Evolutionary conservation across 257 asterid species (phyloP).

Genomic region (Oldenlandia corymbosa): DNA sequence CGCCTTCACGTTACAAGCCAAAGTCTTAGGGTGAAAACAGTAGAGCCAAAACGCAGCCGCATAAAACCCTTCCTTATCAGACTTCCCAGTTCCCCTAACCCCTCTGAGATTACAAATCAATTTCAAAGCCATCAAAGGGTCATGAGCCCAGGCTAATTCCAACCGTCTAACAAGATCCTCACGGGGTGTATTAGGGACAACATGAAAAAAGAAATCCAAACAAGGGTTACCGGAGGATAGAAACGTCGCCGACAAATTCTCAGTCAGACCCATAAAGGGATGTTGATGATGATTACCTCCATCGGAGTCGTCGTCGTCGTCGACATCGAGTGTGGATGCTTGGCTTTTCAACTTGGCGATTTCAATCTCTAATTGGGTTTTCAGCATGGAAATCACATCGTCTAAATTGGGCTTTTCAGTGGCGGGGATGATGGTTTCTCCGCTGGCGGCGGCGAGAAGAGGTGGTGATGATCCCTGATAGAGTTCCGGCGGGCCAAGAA

Average conservation of each 20-base stretch:
- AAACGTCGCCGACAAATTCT: slow-evolving; percentile 12
- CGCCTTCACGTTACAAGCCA: slow-evolving; percentile 18
- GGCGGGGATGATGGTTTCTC: not conserved
- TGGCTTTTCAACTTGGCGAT: too few species aligned
- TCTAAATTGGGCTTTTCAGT: not conserved
- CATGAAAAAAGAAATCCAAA: slow-evolving; percentile 25
- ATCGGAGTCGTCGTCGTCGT: not conserved
- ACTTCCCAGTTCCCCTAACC: slow-evolving; percentile 27
- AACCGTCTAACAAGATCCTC: slow-evolving; percentile 4
- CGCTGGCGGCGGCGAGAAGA: not conserved
- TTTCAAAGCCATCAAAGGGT: slow-evolving; percentile 21
- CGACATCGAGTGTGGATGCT: not conserved
- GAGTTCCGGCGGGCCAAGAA: slow-evolving; percentile 18
- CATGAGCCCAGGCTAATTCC: slow-evolving; percentile 20
- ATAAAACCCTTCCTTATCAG: slow-evolving; percentile 26
- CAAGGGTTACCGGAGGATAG: slow-evolving; percentile 18
- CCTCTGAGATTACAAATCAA: slow-evolving; percentile 27
- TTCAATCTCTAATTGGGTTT: too few species aligned
- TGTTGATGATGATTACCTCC: too few species aligned
- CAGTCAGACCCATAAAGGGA: slow-evolving; percentile 10
- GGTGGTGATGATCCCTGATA: not conserved
- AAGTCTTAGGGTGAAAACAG: slow-evolving; percentile 16
- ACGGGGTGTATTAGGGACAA: slow-evolving; percentile 23
- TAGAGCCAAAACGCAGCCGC: slow-evolving; percentile 23
- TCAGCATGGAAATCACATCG: not conserved